Percentiles rank a stretch among this genome's conserved stretches.
Evolutionary conservation across 176 grass and related monocot species (phyloP).

Genomic region (Carex cristatella): DNA sequence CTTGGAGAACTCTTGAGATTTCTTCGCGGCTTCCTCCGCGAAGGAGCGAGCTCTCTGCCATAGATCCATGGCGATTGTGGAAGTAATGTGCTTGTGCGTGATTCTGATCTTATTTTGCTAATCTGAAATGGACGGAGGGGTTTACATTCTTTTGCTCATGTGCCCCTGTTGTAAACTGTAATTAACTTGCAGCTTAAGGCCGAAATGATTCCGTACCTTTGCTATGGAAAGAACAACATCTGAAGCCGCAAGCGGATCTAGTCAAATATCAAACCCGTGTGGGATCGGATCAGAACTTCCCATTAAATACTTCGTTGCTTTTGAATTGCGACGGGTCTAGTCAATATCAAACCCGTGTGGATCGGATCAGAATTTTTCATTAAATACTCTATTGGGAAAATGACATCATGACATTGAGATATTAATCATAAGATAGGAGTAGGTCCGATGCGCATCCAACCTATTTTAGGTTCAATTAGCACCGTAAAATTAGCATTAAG

Average conservation of each 20-base stretch:
- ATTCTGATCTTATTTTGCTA: constrained; percentile 2
- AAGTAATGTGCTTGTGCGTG: neutral
- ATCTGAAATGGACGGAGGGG: neutral
- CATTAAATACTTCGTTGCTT: neutral
- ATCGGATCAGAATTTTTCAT: neutral
- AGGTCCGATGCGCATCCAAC: too few species aligned
- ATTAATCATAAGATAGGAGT: too few species aligned
- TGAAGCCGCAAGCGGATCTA: neutral
- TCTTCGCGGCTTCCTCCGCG: constrained; percentile 88
- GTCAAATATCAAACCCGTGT: neutral
- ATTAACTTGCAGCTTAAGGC: neutral
- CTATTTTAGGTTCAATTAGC: too few species aligned
- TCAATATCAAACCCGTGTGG: neutral
- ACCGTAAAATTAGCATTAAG: too few species aligned
- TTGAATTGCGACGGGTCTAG: neutral
- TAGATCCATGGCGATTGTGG: constrained; percentile 59
- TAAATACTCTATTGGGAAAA: neutral
- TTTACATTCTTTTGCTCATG: constrained; percentile 2
- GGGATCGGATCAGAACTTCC: neutral
- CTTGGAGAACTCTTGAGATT: constrained; percentile 83
- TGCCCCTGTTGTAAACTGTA: neutral
- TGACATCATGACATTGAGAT: neutral
- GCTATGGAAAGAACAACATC: neutral
- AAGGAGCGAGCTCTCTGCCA: constrained; percentile 79
- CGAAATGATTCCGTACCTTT: neutral